Base-by-base conservation (phyloP, 2,329 filamentous ascomycete genomes). In the Fusarium coffeatum region DNA sequence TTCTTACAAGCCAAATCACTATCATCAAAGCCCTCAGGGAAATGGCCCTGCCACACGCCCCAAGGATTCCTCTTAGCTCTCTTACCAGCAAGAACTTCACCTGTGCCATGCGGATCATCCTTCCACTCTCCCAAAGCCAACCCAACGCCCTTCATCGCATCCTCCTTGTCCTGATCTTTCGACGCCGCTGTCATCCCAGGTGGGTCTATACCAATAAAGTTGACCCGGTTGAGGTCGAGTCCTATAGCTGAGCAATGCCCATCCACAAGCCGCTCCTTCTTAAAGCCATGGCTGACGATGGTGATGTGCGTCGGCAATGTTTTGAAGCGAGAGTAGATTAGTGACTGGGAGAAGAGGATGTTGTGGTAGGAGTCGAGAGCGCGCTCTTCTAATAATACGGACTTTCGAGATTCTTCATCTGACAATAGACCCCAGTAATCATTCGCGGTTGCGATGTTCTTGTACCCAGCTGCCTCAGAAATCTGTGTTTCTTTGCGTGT, bases 291-390 rank as follows among this genome's bases (percentile, higher is more conserved):
- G 70, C 89, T 90, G 42, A 93, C 82, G 22, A 93, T 82, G 20
- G 88, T 91, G 18, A 93, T 75, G 8, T 78, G 80, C 2, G 56
- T 53, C 0, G 91, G 91, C 84, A 90, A 93, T 12, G 34, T 34
- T 9, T 77, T 72, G 3, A 81, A 80, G 13, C 71, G 73, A 40
- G 76, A 66, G 66, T 81, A 80, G 74, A 88, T 89, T 37, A 80
- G 76, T 18, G 83, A 72, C 5, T 97, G 82, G 15, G 91, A 91
- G 77, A 94, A 94, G 18, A 97, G 80, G 8, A 97, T 81, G 76
- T 97, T 97, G 76, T 94, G 90, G 76, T 93, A 95, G 3, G 92
- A 95, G 79, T 98, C 94, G 2, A 95, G 89, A 0, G 94, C 93
- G 57, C 87, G 85, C 11, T 90, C 86, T 76, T 97, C 94, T 4